phyloP scores from a whole-genome alignment of 148 eudicot species.

The Cornus florida region DNA sequence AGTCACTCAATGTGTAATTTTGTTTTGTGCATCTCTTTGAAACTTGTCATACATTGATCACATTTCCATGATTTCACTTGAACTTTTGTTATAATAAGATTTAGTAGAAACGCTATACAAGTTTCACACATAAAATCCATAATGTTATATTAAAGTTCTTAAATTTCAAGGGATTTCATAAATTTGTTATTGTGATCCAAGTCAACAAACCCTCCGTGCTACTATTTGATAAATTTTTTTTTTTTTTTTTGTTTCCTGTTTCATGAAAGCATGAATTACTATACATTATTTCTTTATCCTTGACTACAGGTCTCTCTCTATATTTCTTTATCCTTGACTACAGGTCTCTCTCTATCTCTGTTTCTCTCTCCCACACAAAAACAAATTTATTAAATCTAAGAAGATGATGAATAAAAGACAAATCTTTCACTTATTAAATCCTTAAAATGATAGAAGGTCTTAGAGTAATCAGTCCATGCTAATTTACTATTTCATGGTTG shows the following conservation, averaged over 20 bases:
- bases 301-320: neutral
- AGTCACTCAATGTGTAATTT: conserved; percentile 32
- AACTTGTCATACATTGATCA: neutral
- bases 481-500: neutral
- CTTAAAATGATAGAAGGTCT: neutral
- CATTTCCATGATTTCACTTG: conserved; percentile 4
- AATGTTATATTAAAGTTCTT: neutral
- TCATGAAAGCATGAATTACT: neutral
- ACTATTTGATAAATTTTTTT: neutral
- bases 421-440: neutral
- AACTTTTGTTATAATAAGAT: neutral
- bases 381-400: too few species aligned
- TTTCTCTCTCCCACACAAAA: too few species aligned
- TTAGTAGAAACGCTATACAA: neutral
- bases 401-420: neutral
- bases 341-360: neutral
- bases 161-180: too few species aligned
- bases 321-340: too few species aligned
- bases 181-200: too few species aligned
- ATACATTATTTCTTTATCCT: neutral
- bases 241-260: neutral
- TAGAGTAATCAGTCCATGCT: neutral
- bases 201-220: neutral
- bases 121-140: neutral
- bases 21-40: neutral